Conservation (phyloP, 75 land plant genomes). For the Pinus taeda region DNA sequence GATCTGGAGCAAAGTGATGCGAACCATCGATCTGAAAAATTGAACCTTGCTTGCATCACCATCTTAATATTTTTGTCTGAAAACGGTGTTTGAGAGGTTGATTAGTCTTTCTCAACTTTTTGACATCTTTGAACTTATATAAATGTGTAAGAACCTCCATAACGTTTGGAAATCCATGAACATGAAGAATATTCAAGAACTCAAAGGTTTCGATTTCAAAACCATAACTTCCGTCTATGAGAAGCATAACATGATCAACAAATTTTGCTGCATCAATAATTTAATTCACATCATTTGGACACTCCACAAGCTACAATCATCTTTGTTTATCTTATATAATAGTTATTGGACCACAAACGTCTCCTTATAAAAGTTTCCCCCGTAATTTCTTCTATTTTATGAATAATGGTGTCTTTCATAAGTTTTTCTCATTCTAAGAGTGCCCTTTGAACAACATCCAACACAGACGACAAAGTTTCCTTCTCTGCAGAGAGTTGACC, state of each 20-base stretch:
- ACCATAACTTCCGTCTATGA: too few species aligned
- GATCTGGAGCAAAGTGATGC: too few species aligned
- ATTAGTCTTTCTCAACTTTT: conserved; percentile 89
- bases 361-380: conserved; percentile 39
- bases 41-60: conserved; percentile 93
- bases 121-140: conserved; percentile 90
- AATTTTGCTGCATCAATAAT: too few species aligned
- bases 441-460: conserved; percentile 13
- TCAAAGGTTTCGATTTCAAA: conserved; percentile 84
- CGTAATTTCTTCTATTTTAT: conserved; percentile 73
- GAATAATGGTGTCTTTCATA: conserved; percentile 43
- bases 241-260: too few species aligned
- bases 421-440: conserved; percentile 3
- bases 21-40: conserved; percentile 69
- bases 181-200: conserved; percentile 88
- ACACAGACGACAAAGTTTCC: conserved; percentile 22
- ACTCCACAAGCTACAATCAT: too few species aligned
- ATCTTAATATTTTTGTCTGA: conserved; percentile 81
- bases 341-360: too few species aligned
- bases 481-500: conserved; percentile 16
- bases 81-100: conserved; percentile 94
- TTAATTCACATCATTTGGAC: too few species aligned
- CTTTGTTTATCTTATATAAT: too few species aligned
- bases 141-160: conserved; percentile 99
- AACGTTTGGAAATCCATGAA: conserved; percentile 95